A percentile compares a stretch with the other conserved stretches of the same genome.
Conservation (phyloP, 2,329 filamentous ascomycete species). For the Alternaria rosae region DNA sequence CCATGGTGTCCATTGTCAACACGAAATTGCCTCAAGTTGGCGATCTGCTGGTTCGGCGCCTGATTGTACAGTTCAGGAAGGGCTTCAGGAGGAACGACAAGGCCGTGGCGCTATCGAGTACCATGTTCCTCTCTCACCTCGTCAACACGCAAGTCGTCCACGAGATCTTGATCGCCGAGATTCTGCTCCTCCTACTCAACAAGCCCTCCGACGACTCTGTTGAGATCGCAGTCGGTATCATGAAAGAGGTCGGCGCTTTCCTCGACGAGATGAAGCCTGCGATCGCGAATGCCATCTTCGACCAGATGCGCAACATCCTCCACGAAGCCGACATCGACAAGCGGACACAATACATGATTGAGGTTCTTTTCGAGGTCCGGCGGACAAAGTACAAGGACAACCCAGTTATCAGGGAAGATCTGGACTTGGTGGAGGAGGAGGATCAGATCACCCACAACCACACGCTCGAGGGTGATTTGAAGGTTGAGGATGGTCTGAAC, state of each 20-base stretch:
- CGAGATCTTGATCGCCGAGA: conserved; percentile 92
- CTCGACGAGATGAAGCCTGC: conserved; percentile 92
- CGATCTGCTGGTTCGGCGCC: conserved; percentile 82
- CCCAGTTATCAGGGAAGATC: conserved; percentile 85
- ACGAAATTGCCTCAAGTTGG: conserved; percentile 96
- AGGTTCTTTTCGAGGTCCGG: conserved; percentile 94
- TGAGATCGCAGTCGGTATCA: conserved; percentile 94
- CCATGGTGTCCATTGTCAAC: conserved; percentile 95
- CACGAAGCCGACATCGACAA: conserved; percentile 98
- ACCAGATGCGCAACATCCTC: conserved; percentile 92
- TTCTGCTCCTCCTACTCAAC: conserved; percentile 87
- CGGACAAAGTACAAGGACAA: conserved; percentile 98
- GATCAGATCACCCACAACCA: conserved; percentile 94
- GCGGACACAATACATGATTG: conserved; percentile 98
- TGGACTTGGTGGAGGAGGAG: conserved; percentile 96
- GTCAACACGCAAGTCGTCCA: conserved; percentile 96
- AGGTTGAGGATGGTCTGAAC: conserved; percentile 85
- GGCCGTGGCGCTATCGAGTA: conserved; percentile 89
- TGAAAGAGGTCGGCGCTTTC: conserved; percentile 90
- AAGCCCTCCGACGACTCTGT: conserved; percentile 98
- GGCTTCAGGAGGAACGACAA: conserved; percentile 97
- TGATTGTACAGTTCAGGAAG: conserved; percentile 93
- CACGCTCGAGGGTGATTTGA: conserved; percentile 77
- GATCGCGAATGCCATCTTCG: conserved; percentile 89
- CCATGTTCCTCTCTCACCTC: conserved; percentile 92